Evolutionary conservation across 768 basidiomycete species (phyloP).

Genomic region (Sarcomyxa edulis): DNA sequence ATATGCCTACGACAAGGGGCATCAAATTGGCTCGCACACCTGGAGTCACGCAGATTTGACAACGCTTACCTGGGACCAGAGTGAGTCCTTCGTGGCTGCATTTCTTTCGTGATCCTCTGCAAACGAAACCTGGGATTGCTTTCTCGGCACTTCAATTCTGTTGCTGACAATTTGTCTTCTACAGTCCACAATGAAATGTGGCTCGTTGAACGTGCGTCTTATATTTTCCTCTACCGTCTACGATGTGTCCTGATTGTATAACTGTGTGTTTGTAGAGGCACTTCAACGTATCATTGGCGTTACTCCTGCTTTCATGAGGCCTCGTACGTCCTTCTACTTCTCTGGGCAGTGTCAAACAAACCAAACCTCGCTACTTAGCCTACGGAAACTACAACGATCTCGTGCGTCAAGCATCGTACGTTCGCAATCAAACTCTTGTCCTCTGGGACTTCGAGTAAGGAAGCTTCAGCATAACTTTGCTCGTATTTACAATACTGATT

Average conservation of each 20-base stretch:
- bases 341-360: neutral
- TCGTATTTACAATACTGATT: neutral
- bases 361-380: conserved; percentile 7
- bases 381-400: conserved; percentile 31
- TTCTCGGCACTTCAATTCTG: neutral
- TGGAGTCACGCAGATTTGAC: conserved; percentile 24
- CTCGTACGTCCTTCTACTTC: conserved; percentile 18
- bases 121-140: conserved; percentile 1
- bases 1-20: conserved; percentile 19
- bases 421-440: conserved; percentile 19
- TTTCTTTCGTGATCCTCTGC: too few relatives aligned
- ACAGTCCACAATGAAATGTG: conserved; percentile 19
- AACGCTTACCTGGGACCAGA: conserved; percentile 15
- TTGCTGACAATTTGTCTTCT: neutral
- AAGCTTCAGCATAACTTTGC: neutral
- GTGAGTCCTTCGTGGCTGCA: too few relatives aligned
- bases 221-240: conserved; percentile 1
- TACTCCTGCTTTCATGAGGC: conserved; percentile 28
- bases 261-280: conserved; percentile 17
- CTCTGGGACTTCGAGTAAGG: conserved; percentile 31
- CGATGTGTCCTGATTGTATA: neutral
- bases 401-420: conserved; percentile 18
- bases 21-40: conserved; percentile 27
- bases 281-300: conserved; percentile 26
- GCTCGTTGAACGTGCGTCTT: conserved; percentile 12